Base-by-base conservation (phyloP, 192 early-diverging fungal species). In the Paraglomus brasilianum region DNA sequence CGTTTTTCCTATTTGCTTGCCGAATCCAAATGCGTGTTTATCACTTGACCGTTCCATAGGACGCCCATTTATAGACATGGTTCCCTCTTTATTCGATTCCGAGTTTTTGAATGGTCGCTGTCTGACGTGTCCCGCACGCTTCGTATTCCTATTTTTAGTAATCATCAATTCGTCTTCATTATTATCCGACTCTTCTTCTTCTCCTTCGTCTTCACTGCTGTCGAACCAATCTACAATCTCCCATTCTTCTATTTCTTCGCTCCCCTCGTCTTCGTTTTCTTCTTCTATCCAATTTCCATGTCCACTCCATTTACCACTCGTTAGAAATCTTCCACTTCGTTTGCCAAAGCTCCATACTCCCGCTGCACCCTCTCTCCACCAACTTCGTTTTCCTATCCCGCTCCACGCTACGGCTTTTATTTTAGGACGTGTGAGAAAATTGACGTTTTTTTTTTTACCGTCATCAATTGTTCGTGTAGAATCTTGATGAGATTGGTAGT, bases 381-480 rank as follows among this genome's bases (percentile, higher is more conserved):
- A 68, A 6, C 38, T 40, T 22, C 19, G 41, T 21, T 21, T 50
- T 42, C 56, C 66, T 36, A 21, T 44, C 9, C 52, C 52, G 42
- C 48, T 68, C 66, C 66, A 68, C 38, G 66, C 21, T 14, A 56
- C 52, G 40, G 66, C 17, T 53, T 68, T 68, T 42, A 68, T 51
- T 44, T 55, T 68, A 68, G 39, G 51, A 30, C 66, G 51, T 10
- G 66, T 68, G 44, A 41, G 41, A 68, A 68, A 51, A 56, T 68
- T 68, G 66, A 68, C 66, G 66, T 68, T 68, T 68, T 68, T 68
- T 68, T 68, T 68, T 68, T 68, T 68, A 56, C 52, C 48, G 13
- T 68, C 66, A 4, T 50, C 38, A 22, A 68, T 13, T 41, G 56
- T 55, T 30, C 66, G 41, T 21, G 36, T 14, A 30, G 30, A 30